phyloP scores from a whole-genome alignment of 306 rosid genomes.

The Glycyrrhiza uralensis region DNA sequence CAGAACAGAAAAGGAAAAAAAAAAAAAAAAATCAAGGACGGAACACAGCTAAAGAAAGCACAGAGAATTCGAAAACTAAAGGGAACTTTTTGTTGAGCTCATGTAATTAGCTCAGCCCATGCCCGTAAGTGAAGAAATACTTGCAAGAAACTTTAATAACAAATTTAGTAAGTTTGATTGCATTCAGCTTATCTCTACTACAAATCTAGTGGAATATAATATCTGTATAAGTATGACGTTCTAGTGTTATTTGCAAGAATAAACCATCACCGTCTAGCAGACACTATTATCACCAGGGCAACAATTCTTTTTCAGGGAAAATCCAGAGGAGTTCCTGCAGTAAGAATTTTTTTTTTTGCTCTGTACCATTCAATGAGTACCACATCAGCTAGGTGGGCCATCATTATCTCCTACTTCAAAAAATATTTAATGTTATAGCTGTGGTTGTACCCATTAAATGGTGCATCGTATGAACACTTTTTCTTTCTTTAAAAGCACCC shows the following conservation, averaged over 20 bases:
- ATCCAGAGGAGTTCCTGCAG: too few relatives aligned
- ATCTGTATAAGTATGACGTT: too few relatives aligned
- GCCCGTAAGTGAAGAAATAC: not conserved
- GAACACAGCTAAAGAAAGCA: not conserved
- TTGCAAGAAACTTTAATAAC: not conserved
- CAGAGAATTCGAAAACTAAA: not conserved
- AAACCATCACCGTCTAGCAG: not conserved
- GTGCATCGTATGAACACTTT: not conserved
- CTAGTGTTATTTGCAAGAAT: too few relatives aligned
- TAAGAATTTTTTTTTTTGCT: too few relatives aligned
- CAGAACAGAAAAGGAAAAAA: not conserved
- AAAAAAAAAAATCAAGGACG: not conserved
- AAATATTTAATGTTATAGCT: not conserved
- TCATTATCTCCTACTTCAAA: not conserved
- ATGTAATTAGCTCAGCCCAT: not conserved
- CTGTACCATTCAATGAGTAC: not conserved
- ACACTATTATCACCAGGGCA: not conserved
- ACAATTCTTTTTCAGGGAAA: too few relatives aligned
- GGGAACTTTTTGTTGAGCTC: not conserved
- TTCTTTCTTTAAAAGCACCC: not conserved
- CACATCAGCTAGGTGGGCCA: not conserved
- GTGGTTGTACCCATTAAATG: not conserved
- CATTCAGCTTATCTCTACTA: not conserved
- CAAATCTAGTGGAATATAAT: not conserved
- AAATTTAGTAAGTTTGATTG: not conserved